Conservation (phyloP, 2,329 filamentous ascomycete genomes). For the Phyllosticta ampelicida region DNA sequence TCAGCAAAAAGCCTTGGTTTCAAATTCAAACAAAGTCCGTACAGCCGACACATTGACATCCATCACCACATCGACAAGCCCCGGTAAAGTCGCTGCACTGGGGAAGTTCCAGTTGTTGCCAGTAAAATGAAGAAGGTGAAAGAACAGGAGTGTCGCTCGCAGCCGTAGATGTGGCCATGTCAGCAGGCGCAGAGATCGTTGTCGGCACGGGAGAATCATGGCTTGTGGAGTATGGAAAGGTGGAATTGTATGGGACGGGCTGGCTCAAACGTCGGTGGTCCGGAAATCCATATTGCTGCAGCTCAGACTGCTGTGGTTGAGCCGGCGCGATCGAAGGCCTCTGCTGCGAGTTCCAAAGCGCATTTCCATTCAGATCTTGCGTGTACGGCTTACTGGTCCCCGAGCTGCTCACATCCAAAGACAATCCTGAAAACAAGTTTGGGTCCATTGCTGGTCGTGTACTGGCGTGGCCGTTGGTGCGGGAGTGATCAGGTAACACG, state of each 20-base stretch:
- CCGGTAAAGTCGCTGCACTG: conserved; percentile 39
- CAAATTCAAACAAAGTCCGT: no score
- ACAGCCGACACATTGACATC: conserved; percentile 43
- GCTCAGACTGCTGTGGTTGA: not conserved
- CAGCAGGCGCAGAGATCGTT: not conserved
- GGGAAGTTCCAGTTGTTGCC: conserved; percentile 26
- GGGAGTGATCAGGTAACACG: not conserved
- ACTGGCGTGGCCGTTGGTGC: not conserved
- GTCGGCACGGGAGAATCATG: not conserved
- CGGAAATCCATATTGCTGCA: conserved; percentile 14
- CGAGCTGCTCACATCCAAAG: not conserved
- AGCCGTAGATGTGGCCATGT: conserved; percentile 5
- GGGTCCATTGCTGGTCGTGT: not conserved
- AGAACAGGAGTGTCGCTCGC: conserved; percentile 17
- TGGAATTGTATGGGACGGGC: not conserved
- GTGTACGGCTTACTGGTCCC: not conserved
- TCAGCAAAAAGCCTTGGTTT: not conserved
- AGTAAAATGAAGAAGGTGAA: conserved; percentile 28
- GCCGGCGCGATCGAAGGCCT: conserved; percentile 1
- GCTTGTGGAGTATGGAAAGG: not conserved
- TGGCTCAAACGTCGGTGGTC: not conserved
- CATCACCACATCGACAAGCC: conserved; percentile 42
- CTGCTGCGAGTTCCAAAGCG: not conserved
- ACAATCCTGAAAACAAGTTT: not conserved
- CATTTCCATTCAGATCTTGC: not conserved